These are phyloP conservation scores for Proliferodiscus dingleyae DNA, from an alignment of 2,329 filamentous ascomycete genomes.

Conservation along the genomic window DNA sequence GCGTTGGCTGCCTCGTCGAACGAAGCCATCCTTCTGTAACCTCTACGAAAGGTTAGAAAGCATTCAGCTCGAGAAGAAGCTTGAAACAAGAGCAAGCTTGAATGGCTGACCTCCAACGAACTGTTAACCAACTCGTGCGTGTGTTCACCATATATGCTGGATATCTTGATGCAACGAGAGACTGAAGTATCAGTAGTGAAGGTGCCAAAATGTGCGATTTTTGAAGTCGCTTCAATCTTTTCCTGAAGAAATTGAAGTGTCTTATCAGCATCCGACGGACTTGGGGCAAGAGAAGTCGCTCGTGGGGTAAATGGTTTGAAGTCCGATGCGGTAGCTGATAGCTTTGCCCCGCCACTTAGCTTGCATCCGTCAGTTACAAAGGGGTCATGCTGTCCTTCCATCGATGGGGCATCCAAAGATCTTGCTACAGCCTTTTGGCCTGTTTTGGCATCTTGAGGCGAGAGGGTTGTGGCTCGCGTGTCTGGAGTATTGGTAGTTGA, in stretches of 20 bases:
- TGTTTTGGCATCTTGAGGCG: constrained; percentile 46
- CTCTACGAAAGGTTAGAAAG: constrained; percentile 15
- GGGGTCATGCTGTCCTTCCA: constrained; percentile 37
- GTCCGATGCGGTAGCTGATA: constrained; percentile 59
- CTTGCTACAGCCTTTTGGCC: constrained; percentile 1
- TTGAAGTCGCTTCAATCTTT: not conserved
- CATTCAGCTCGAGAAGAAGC: not conserved
- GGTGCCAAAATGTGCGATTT: constrained; percentile 11
- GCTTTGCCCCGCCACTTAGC: constrained; percentile 35
- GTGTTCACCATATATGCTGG: constrained; percentile 19
- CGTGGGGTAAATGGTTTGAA: constrained; percentile 48
- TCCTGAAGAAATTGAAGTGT: constrained; percentile 1
- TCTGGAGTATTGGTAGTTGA: constrained; percentile 61
- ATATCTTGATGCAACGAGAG: constrained; percentile 27
- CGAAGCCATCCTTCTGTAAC: constrained; percentile 9
- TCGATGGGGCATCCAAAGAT: constrained; percentile 24
- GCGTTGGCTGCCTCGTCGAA: constrained; percentile 2
- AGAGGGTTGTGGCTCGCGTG: constrained; percentile 59
- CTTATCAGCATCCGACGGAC: not conserved
- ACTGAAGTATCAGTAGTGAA: constrained; percentile 28
- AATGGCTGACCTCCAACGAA: constrained; percentile 15
- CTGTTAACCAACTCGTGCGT: constrained; percentile 14
- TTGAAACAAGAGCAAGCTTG: not conserved
- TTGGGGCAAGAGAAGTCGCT: constrained; percentile 2
- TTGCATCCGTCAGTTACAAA: constrained; percentile 41